Evolutionary conservation across 225 moss, liverwort and hornwort genomes (phyloP).

Genomic region (Neckera pumila): DNA sequence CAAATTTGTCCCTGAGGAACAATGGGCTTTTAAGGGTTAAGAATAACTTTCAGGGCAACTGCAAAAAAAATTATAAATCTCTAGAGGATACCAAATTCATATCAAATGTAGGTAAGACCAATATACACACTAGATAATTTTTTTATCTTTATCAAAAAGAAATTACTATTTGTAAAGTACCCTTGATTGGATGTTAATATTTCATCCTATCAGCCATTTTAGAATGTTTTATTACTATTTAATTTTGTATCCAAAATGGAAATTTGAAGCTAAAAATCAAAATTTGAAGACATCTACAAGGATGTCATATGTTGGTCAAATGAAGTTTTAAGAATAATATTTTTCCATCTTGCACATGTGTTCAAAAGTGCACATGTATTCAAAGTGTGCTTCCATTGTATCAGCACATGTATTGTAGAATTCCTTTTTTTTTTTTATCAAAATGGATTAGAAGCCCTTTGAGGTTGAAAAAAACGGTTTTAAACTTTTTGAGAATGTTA

Average conservation of each 20-base stretch:
- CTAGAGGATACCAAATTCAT: too few species aligned
- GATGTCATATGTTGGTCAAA: neutral
- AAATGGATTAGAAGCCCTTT: neutral
- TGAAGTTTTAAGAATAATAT: neutral
- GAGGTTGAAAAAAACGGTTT: neutral
- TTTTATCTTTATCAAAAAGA: too few species aligned
- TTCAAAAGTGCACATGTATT: neutral
- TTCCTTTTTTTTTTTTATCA: neutral
- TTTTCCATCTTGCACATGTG: neutral
- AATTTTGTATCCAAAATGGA: neutral
- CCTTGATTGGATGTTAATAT: neutral
- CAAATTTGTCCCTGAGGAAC: too few species aligned
- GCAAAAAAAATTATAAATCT: too few species aligned
- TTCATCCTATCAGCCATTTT: neutral
- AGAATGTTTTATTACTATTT: neutral
- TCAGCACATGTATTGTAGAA: accelerated
- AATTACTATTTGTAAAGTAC: neutral
- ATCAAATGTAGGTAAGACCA: too few species aligned
- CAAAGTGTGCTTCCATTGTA: neutral
- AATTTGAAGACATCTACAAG: accelerated
- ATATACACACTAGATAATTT: too few species aligned
- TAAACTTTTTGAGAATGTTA: neutral
- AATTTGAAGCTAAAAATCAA: neutral
- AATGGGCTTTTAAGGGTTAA: too few species aligned
- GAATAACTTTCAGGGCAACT: too few species aligned